Conservation (phyloP, 129 eudicot species). For the Tagetes patula region DNA sequence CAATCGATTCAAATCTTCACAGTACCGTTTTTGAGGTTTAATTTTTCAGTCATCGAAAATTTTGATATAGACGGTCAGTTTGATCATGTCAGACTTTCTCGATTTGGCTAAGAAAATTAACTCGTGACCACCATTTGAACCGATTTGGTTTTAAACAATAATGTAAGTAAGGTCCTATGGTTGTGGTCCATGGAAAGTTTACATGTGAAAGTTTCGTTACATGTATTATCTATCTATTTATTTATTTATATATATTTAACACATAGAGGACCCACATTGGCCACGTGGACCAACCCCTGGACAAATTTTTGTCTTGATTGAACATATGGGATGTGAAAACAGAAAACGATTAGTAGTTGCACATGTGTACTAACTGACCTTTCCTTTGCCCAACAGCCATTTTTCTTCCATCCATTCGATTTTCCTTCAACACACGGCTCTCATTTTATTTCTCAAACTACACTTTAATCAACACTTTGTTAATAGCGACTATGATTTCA, state of each 20-base stretch:
- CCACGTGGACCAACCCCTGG: slow-evolving; percentile 40
- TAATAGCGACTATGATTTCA: too few relatives aligned
- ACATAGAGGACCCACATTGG: slow-evolving; percentile 2
- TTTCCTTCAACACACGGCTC: background rate
- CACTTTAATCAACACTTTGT: too few relatives aligned
- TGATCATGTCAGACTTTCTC: background rate
- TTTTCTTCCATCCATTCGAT: slow-evolving; percentile 30
- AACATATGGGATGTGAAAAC: slow-evolving; percentile 20
- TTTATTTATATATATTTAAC: background rate
- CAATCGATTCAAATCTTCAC: too few relatives aligned
- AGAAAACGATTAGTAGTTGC: slow-evolving; percentile 33
- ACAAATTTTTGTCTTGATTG: slow-evolving; percentile 33
- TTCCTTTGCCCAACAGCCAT: slow-evolving; percentile 31
- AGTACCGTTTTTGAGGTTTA: too few relatives aligned
- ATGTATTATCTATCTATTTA: too few relatives aligned
- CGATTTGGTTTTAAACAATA: background rate
- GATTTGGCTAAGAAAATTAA: background rate
- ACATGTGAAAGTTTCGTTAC: background rate
- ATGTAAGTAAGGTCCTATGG: background rate
- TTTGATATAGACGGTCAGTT: background rate
- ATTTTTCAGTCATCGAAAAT: too few relatives aligned
- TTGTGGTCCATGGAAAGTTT: slow-evolving; percentile 21
- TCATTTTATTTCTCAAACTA: too few relatives aligned
- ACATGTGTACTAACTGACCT: slow-evolving; percentile 27
- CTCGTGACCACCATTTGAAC: background rate